Base-by-base conservation (phyloP, 805 yeast species). In the Candida silvatica region DNA sequence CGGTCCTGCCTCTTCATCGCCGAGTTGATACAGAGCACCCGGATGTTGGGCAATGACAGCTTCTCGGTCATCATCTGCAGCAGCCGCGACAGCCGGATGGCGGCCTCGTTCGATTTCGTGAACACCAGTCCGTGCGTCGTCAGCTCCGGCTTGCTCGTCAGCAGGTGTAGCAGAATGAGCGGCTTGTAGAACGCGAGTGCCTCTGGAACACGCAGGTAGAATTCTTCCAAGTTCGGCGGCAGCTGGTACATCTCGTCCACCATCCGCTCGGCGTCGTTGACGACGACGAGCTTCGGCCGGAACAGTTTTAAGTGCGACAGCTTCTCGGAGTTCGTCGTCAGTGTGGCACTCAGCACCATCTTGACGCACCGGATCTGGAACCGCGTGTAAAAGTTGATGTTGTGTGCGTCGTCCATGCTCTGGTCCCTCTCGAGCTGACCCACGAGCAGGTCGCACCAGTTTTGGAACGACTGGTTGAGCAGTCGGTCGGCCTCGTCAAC, bases 281-380 rank as follows among this genome's bases (percentile, higher is more conserved):
- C 80, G 38, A 86, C 76, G 27, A 84, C 64, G 32, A 92, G 57
- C 48, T 79, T 68, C n/a, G 94, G 97, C 45, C 66, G 68, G 38
- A 64, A 63, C 42, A 92, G 71, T 34, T 79, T 74, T 39, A 92
- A 66, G 31, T 74, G 71, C 6, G 90, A 70, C 37, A 92, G 62
- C 51, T 83, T 85, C 20, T 92, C 95, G 0, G 97, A 84, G 54
- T 88, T 94, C 2, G 96, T 80, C 3, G 97, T 86, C 35, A 92
- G 68, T 1, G 99, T 92, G 6, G 99, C 98, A 33, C 94, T 80
- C 51, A 92, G 86, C 3, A 92, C 69, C 54, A 90, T 66, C 46
- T 88, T 61, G 62, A 80, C 51, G 58, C 77, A 56, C 32, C 54
- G 56, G 26, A 62, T 36, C 8, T 42, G 41, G 61, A 70, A 71